phyloP scores from a whole-genome alignment of 768 basidiomycete species.

The Cyathus striatus region DNA sequence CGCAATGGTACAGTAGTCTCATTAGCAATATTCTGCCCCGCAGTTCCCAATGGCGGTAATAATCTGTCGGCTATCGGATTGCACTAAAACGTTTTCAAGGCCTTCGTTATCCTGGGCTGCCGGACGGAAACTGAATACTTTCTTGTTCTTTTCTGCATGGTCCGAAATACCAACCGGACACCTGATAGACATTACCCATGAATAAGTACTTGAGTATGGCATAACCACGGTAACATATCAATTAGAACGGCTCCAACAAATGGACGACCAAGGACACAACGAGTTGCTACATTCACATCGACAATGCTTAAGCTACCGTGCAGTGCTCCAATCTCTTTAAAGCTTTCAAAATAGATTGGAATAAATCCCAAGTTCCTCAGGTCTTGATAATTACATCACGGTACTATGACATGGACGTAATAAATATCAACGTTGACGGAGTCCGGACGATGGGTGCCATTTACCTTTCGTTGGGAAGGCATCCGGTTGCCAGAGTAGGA shows the following conservation, averaged over 20 bases:
- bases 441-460: slow-evolving; percentile 3
- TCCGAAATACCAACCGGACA: slow-evolving; percentile 72
- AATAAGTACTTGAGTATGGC: slow-evolving; percentile 1
- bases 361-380: slow-evolving; percentile 77
- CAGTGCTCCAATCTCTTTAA: slow-evolving; percentile 63
- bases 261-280: slow-evolving; percentile 77
- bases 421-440: background rate
- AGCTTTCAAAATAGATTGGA: slow-evolving; percentile 58
- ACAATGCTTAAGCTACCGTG: slow-evolving; percentile 66
- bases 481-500: slow-evolving; percentile 62
- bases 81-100: slow-evolving; percentile 60
- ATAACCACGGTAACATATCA: slow-evolving; percentile 35
- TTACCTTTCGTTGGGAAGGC: slow-evolving; percentile 79
- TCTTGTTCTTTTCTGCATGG: slow-evolving; percentile 64
- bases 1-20: too few relatives aligned
- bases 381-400: slow-evolving; percentile 76
- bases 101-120: slow-evolving; percentile 47
- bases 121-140: slow-evolving; percentile 55
- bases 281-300: slow-evolving; percentile 73
- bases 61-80: slow-evolving; percentile 57
- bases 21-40: slow-evolving; percentile 75
- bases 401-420: slow-evolving; percentile 44
- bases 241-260: slow-evolving; percentile 79
- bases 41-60: slow-evolving; percentile 76
- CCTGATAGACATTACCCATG: slow-evolving; percentile 32